A percentile compares a stretch with the other conserved stretches of the same genome.
These are phyloP conservation scores for Kluyveromyces aestuarii DNA, from an alignment of 805 yeast species.

Conservation along the genomic window DNA sequence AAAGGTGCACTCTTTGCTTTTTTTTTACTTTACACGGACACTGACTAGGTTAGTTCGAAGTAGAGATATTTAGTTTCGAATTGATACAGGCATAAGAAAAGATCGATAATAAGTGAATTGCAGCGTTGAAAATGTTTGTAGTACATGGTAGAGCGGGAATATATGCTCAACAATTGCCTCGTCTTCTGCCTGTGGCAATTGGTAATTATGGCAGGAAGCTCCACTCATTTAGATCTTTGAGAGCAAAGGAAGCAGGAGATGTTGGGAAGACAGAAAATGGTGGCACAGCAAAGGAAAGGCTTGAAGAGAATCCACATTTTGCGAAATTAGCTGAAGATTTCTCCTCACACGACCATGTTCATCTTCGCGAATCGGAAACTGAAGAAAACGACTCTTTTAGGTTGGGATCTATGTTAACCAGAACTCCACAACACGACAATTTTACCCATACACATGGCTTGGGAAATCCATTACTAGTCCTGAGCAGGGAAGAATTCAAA, in stretches of 20 bases:
- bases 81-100: no score
- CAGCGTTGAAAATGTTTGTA: neutral
- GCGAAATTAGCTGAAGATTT: slow-evolving; percentile 12
- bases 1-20: no score
- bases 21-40: no score
- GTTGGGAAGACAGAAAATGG: neutral
- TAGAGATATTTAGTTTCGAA: no score
- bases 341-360: slow-evolving; percentile 29
- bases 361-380: slow-evolving; percentile 34
- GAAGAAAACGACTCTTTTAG: slow-evolving; percentile 33
- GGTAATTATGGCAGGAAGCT: neutral
- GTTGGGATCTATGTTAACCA: slow-evolving; percentile 27
- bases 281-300: slow-evolving; percentile 7
- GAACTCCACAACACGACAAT: slow-evolving; percentile 4
- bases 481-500: slow-evolving; percentile 36
- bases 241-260: slow-evolving; percentile 1
- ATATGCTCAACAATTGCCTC: neutral
- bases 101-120: no score
- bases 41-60: no score
- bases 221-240: neutral
- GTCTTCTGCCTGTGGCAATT: neutral
- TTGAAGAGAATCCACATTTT: slow-evolving; percentile 13
- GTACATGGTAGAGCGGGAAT: neutral
- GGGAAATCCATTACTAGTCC: slow-evolving; percentile 25
- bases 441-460: slow-evolving; percentile 31